Base-by-base conservation (phyloP, 495 filamentous ascomycete genomes). In the Xylaria nigripes region DNA sequence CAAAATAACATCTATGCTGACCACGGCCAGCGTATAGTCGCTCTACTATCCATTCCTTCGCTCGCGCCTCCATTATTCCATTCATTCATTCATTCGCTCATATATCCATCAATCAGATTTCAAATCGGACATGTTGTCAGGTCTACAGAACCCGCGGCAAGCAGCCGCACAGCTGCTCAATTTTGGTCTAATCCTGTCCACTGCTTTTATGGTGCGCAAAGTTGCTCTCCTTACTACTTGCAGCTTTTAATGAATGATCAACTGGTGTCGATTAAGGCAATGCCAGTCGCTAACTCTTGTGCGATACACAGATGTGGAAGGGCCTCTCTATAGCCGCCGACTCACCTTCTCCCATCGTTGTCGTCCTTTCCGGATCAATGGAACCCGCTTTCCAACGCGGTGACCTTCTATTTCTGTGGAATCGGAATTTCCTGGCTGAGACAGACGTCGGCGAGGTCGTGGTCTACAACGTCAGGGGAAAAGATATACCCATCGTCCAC, bases 341-440 rank as follows among this genome's bases (percentile, higher is more conserved):
- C 59, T 94, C 87, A 3, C 89, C 89, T 30, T 91, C 86, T 1
- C 93, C 93, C 6, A 97, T 97, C 60, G 93, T 96, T 55, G 93
- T 96, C 40, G 93, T 98, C 1, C 78, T 97, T 13, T 93, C 88
- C 1, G 93, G 93, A 2, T 87, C 82, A 46, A 98, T 97, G 93
- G 93, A 98, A 62, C 93, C 93, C 0, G 93, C 94, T 3, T 97
- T 98, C 71, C 91, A 96, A 66, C 78, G 93, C 54, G 93, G 93
- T 32, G 93, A 98, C 70, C 74, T 98, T 3, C 76, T 98, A 9
- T 87, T 97, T 62, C 73, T 98, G 10, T 97, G 92, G 91, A 97
- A 97, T 68, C 79, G 93, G 32, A 87, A 89, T 59, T 66, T 84
- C 22, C 61, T 76, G 56, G 55, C 71, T 65, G 81, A 87, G 59